A percentile compares a stretch with the other conserved stretches of the same genome.
Conservation (phyloP, 805 yeast species). For the Candida coquimbonensis region DNA sequence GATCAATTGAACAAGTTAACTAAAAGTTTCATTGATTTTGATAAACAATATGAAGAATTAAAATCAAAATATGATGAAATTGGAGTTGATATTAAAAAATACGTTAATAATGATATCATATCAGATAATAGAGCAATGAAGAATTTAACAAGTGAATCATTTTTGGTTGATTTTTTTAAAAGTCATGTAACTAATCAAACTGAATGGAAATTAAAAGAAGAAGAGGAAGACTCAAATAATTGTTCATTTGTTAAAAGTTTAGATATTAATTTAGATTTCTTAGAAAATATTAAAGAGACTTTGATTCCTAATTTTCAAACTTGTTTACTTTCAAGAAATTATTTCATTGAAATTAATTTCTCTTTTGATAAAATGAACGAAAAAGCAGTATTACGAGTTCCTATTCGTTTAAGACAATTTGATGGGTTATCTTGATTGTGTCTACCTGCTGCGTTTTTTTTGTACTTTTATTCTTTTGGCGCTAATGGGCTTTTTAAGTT, state of each 20-base stretch:
- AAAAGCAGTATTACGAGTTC: constrained; percentile 28
- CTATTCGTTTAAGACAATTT: constrained; percentile 30
- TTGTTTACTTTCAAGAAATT: constrained; percentile 54
- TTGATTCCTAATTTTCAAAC: constrained; percentile 57
- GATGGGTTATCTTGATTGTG: constrained; percentile 9
- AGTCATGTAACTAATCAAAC: constrained; percentile 14
- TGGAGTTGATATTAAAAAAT: constrained; percentile 5
- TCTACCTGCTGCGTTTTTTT: too few relatives aligned
- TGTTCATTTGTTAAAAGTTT: constrained; percentile 17
- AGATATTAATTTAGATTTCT: constrained; percentile 34
- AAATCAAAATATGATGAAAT: constrained; percentile 6
- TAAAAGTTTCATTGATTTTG: constrained; percentile 16
- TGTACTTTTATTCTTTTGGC: too few relatives aligned
- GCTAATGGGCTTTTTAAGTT: too few relatives aligned
- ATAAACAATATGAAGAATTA: constrained; percentile 13
- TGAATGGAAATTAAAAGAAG: constrained; percentile 15
- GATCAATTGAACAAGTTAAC: constrained; percentile 17
- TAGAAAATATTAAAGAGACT: constrained; percentile 39
- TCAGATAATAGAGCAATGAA: constrained; percentile 19
- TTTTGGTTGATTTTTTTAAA: constrained; percentile 2
- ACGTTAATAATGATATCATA: constrained; percentile 8
- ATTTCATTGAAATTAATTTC: constrained; percentile 43
- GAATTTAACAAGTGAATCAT: constrained; percentile 10
- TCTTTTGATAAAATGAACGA: constrained; percentile 23
- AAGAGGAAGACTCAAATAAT: background rate